Base-by-base conservation (phyloP, 768 basidiomycete genomes). In the Leccinum barrowsii region DNA sequence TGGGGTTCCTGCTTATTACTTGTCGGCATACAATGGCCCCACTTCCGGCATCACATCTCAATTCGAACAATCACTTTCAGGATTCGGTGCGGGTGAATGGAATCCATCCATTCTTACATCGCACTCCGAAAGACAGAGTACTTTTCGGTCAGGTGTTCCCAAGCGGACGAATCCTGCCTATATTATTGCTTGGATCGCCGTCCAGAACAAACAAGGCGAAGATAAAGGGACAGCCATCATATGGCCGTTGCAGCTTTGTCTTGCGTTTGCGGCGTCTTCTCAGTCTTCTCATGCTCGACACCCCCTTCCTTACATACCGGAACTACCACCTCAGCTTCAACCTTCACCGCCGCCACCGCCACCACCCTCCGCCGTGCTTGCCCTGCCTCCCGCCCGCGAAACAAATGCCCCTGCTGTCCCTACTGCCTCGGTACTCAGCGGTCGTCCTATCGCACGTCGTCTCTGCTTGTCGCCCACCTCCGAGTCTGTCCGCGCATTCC, bases 181-280 rank as follows among this genome's bases (percentile, higher is more conserved):
- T 68, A 71, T 90, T 48, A 84, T 92, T 54, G 87, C 82, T 4
- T 92, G 86, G 85, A 78, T 91, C 37, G 80, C 79, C 32, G 86
- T 92, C 19, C 83, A 90, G 70, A 89, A 89, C 65, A 85, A 81
- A 60, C 89, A 87, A 62, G 89, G 87, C 32, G 90, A 92, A 68
- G 88, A 90, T 62, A 91, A 90, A 64, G 90, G 90, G 1, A 74
- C 89, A 30, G 76, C 81, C n/a, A 75, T 88, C 51, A 83, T 92
- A 60, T 92, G 90, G 77, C 90, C 91, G 2, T 72, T 80, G 2
- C 71, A 76, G 1, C 80, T 92, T 4, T 88, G 85, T 61, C 77
- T 70, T 73, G 75, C 70, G n/a, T 79, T 70, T 70, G 76, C 63
- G 60, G 70, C 76, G 15, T 64, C 73, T 49, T 67, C 77, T 56